Conservation (phyloP, 2,329 filamentous ascomycete species). For the Arthrobotrys entomopaga region DNA sequence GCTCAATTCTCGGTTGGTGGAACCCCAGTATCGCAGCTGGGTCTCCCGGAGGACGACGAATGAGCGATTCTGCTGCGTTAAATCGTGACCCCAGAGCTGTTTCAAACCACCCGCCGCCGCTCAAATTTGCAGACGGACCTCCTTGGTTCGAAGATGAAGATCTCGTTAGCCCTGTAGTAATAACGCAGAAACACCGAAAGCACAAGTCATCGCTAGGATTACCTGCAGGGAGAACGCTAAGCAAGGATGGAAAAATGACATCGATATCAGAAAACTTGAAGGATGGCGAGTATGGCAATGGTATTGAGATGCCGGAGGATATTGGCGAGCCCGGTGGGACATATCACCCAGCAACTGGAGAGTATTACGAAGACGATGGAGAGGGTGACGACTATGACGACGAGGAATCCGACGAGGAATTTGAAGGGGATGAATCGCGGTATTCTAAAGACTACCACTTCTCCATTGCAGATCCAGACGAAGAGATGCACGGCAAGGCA, state of each 20-base stretch:
- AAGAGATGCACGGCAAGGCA: slow-evolving; percentile 96
- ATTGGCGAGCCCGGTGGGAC: slow-evolving; percentile 52
- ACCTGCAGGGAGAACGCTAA: slow-evolving; percentile 37
- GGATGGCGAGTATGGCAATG: slow-evolving; percentile 48
- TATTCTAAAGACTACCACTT: slow-evolving; percentile 94
- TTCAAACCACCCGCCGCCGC: slow-evolving; percentile 77
- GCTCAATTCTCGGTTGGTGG: slow-evolving; percentile 50
- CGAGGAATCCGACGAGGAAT: slow-evolving; percentile 65
- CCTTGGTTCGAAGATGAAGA: slow-evolving; percentile 97
- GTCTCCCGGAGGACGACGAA: slow-evolving; percentile 60
- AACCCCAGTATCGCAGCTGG: slow-evolving; percentile 71
- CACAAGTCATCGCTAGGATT: slow-evolving; percentile 73
- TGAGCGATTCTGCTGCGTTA: slow-evolving; percentile 68
- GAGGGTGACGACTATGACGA: slow-evolving; percentile 57
- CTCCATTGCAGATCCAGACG: slow-evolving; percentile 91
- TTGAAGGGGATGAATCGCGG: slow-evolving; percentile 73
- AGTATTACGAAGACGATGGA: slow-evolving; percentile 44
- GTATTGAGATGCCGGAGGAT: slow-evolving; percentile 38
- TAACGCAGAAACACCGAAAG: slow-evolving; percentile 84
- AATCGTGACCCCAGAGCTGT: slow-evolving; percentile 61
- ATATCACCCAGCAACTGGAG: slow-evolving; percentile 42
- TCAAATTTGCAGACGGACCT: slow-evolving; percentile 85
- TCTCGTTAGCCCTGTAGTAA: slow-evolving; percentile 85
- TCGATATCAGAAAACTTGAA: slow-evolving; percentile 54
- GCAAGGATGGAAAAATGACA: slow-evolving; percentile 53